Percentiles rank a stretch among this genome's conserved stretches.
Evolutionary conservation across 495 filamentous ascomycete species (phyloP).

Genomic region (Xylaria flabelliformis): DNA sequence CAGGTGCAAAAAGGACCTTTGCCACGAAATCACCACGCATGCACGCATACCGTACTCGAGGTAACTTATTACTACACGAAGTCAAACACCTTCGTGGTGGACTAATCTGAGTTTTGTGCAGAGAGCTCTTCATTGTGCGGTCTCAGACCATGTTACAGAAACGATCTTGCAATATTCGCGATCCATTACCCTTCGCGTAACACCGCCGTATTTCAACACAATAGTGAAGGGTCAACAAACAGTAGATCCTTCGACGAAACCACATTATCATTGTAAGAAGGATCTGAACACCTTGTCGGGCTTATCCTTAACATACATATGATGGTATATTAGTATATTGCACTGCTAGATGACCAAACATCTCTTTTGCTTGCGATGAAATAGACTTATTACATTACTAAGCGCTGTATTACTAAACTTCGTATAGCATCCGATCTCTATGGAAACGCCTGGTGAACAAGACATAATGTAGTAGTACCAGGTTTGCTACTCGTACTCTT

Average conservation of each 20-base stretch:
- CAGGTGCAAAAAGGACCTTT: neutral
- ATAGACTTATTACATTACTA: neutral
- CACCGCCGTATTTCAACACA: neutral
- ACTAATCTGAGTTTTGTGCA: neutral
- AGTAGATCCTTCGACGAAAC: neutral
- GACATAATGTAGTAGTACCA: neutral
- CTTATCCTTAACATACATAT: neutral
- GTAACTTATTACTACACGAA: neutral
- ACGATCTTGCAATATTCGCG: constrained; percentile 6
- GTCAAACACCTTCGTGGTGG: neutral
- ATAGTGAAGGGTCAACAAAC: neutral
- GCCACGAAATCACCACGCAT: neutral
- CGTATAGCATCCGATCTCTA: neutral
- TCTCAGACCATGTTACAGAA: neutral
- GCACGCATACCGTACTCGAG: neutral
- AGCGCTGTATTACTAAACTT: neutral
- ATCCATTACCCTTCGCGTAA: neutral
- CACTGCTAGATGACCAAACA: neutral
- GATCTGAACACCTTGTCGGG: neutral
- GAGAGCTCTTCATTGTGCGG: neutral
- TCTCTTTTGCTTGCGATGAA: neutral
- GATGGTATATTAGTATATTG: neutral
- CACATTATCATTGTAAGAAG: neutral
- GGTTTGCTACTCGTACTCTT: neutral
- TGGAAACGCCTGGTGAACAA: neutral